A percentile compares a stretch with the other conserved stretches of the same genome.
phyloP scores from a whole-genome alignment of 1,284 basidiomycete species.

The Agroathelia rolfsii region DNA sequence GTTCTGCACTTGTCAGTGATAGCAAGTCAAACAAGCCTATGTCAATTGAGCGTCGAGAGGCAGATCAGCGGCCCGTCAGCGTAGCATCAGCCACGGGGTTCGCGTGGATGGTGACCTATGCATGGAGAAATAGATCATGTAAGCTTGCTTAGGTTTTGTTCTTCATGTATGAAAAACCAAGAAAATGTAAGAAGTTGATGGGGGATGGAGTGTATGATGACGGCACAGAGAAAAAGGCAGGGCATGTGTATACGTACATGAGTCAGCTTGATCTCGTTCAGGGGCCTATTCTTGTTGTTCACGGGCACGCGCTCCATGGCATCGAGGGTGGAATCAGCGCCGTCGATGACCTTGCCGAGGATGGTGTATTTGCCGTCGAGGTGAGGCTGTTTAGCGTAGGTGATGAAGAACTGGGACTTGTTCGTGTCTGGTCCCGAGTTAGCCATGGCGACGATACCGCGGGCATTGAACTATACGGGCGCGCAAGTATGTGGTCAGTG shows the following conservation, averaged over 20 bases:
- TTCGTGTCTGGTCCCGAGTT: conserved; percentile 91
- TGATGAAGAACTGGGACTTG: conserved; percentile 93
- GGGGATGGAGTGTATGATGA: no score
- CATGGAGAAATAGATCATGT: conserved; percentile 10
- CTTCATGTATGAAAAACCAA: background rate
- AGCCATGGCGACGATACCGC: conserved; percentile 95
- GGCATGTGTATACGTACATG: conserved; percentile 40
- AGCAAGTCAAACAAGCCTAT: no score
- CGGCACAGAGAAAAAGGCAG: background rate
- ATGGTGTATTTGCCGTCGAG: conserved; percentile 94
- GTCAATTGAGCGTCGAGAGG: no score
- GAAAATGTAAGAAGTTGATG: no score
- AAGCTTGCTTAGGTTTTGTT: no score
- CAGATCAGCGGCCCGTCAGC: conserved; percentile 25
- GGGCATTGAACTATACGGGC: conserved; percentile 71
- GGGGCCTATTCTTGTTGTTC: conserved; percentile 81
- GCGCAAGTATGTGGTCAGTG: no score
- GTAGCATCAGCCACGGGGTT: conserved; percentile 83
- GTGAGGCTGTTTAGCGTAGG: conserved; percentile 86
- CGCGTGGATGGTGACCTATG: conserved; percentile 84
- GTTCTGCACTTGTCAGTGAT: no score
- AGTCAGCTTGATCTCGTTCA: conserved; percentile 75
- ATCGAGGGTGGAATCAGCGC: conserved; percentile 81
- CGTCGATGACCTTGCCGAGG: conserved; percentile 93
- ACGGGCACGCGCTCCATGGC: conserved; percentile 87